Conservation (phyloP, 176 grass and related monocot species). For the Raddia distichophylla region DNA sequence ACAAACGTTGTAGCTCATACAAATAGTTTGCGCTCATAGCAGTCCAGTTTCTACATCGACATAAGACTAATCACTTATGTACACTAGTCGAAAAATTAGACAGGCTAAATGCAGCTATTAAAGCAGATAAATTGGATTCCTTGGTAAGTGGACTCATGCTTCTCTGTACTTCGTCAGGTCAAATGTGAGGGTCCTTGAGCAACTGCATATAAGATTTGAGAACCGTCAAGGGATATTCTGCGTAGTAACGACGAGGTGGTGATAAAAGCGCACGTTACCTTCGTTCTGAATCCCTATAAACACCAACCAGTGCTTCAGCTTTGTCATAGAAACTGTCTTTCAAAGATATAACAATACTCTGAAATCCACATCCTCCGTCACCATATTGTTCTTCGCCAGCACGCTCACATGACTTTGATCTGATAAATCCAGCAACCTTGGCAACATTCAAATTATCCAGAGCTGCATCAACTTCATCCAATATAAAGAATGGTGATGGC, state of each 20-base stretch:
- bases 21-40: not conserved
- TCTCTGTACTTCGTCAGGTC: conserved; percentile 92
- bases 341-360: conserved; percentile 97
- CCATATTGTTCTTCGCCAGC: conserved; percentile 46
- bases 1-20: not conserved
- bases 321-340: conserved; percentile 99
- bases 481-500: conserved; percentile 98
- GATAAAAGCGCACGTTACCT: conserved; percentile 50
- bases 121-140: conserved; percentile 18
- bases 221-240: conserved; percentile 23
- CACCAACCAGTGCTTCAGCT: conserved; percentile 96
- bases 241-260: not conserved
- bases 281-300: conserved; percentile 88
- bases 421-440: conserved; percentile 96
- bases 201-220: conserved; percentile 58
- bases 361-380: conserved; percentile 78
- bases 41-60: not conserved
- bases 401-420: conserved; percentile 85
- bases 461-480: conserved; percentile 98
- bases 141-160: conserved; percentile 42
- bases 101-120: not conserved
- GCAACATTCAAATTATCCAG: conserved; percentile 99
- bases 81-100: conserved; percentile 21
- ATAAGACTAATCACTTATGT: conserved; percentile 17
- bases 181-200: conserved; percentile 94